Evolutionary conservation across 345 rosid species (phyloP), one percentile per base, ranked within the genome.

Genomic region (Limnanthes douglasii): DNA sequence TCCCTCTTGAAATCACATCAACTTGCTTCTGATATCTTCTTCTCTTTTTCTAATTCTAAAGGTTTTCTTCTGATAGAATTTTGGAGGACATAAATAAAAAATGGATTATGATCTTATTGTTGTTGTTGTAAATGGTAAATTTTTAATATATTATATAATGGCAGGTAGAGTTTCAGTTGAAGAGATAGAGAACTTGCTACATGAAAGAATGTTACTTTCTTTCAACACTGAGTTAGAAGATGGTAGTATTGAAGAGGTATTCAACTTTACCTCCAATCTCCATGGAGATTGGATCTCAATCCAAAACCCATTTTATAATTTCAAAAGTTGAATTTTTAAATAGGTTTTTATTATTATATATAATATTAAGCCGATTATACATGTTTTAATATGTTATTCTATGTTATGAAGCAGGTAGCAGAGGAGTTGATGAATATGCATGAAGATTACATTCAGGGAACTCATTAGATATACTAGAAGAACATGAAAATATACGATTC

Each of bases 151-250:
- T 9, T 5, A 6, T 25, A 1, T 19, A 29, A 38, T 52, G 15
- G 41, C 44, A 75, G 73, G 64, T 13, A 56, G 45, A 10, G 46
- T 73, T 12, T 28, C 59, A 18, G 59, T 59, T 15, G 93, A 80
- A 32, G 93, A 85, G 32, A 54, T 85, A 14, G 93, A 85, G 69
- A 69, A 48, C 41, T 55, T 80, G 40, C 66, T 85, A 18, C 73
- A 85, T 39, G 90, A 85, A 61, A 63, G 57, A 45, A 47, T 80
- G 75, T 56, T 85, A 25, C 69, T 85, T 17, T 60, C 71, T 39
- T 77, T 85, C 61, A 80, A 77, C 47, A 73, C 96, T 26, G 86
- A 85, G 51, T 62, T 85, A 4, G 96, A 85, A 50, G 90, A 85
- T 54, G 96, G 90, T 36, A 85, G 90, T 77, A 76, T 80, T 45